phyloP scores from a whole-genome alignment of 164 flowering plant genomes.

The Nymphaea colorata region DNA sequence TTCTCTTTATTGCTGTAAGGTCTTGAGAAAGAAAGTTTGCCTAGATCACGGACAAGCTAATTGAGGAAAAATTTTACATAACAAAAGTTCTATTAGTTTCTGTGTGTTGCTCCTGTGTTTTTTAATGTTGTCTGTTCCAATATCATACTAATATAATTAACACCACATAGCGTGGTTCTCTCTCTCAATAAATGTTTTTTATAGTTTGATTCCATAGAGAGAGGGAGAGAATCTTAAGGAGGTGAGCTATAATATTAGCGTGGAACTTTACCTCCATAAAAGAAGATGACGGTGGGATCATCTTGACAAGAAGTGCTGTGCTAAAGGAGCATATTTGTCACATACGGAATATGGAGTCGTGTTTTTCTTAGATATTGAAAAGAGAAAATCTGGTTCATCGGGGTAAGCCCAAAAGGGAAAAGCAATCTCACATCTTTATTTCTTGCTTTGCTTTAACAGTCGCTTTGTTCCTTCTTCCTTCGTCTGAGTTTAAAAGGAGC shows the following conservation, averaged over 20 bases:
- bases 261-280: not conserved
- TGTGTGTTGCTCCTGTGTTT: not conserved
- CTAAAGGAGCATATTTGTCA: not conserved
- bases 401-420: not conserved
- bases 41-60: constrained; percentile 34
- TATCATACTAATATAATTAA: too few species aligned
- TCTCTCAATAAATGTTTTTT: not conserved
- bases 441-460: not conserved
- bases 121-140: not conserved
- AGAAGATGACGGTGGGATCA: not conserved
- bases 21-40: constrained; percentile 40
- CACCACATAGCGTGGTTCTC: not conserved
- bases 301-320: not conserved
- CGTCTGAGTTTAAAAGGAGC: too few species aligned
- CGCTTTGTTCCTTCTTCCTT: not conserved
- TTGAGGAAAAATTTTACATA: too few species aligned
- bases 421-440: not conserved
- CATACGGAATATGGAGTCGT: not conserved
- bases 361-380: not conserved
- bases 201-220: not conserved
- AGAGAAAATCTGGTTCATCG: constrained; percentile 11
- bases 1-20: constrained; percentile 2
- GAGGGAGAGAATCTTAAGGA: not conserved
- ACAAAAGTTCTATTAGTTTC: not conserved
- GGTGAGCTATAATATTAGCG: too few species aligned